Base-by-base conservation (phyloP, 2,329 filamentous ascomycete genomes). In the Alternaria burnsii region DNA sequence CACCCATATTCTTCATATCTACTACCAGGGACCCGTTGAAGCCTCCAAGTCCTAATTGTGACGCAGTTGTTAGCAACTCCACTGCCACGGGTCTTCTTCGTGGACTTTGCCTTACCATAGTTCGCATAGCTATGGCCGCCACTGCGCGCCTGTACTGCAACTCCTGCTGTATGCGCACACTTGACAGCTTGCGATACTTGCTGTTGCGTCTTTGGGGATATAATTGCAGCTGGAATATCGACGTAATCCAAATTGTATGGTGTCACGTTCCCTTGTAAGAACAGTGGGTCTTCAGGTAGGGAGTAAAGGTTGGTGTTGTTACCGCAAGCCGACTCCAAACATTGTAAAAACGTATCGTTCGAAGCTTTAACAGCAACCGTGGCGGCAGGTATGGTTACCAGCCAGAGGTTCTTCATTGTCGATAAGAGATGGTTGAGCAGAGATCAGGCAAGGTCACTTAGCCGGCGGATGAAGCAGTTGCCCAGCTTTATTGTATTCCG, bases 71-170 rank as follows among this genome's bases (percentile, higher is more conserved):
- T 12, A 36, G 32, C 32, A 14, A 36, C 5, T 36, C 0, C 32
- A 38, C 14, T 20, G 26, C 16, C 22, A 6, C 20, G 32, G 9
- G 0, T 16, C 6, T n/a, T 51, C 32, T 14, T 51, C 20, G 22
- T 28, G 48, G 16, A 30, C 20, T 28, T n/a, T 14, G 30, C 20
- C 48, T 40, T 40, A 51, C 48, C 48, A 51, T 51, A 51, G 20
- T 51, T 51, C 5, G 48, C 48, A 26, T 51, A 51, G 16, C 48
- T 51, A 51, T 51, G 48, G 2, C 48, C 32, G 9, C 48, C 48
- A 9, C 48, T 51, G 20, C 32, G 48, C 20, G 48, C 48, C 20
- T 51, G 48, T 10, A 51, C 48, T 14, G 48, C 48, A 16, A 51
- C 48, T 51, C 48, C 32, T 36, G 30, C 34, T 20, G 22, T 8